Base-by-base conservation (phyloP, 2,329 filamentous ascomycete genomes). In the Ophiocordyceps sinensis region DNA sequence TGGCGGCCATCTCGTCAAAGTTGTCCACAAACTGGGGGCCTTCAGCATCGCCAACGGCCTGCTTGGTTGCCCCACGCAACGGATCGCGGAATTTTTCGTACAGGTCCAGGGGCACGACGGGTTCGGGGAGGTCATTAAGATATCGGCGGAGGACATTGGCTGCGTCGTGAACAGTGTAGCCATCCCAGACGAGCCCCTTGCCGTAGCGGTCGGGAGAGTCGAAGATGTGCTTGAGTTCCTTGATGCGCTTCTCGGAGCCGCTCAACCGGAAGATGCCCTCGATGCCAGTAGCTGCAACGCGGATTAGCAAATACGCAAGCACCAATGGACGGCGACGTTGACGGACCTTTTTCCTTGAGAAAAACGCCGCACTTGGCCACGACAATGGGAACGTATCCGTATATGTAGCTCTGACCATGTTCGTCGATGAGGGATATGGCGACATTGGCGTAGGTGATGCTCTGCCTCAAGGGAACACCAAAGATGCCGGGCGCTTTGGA, bases 351-450 rank as follows among this genome's bases (percentile, higher is more conserved):
- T 61, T 98, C 91, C 63, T 98, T 98, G 49, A 98, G 61, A 51
- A 88, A 98, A 4, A 98, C 88, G 47, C 91, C 91, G 59, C 91
- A 96, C 62, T 98, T 98, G 30, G 91, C 91, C 41, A 98, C 89
- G 36, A 98, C 89, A 49, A 98, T 96, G 15, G 91, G 91, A 8
- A 98, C 89, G 56, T 96, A 96, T 55, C 91, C 91, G 60, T 96
- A 98, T 41, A 96, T 95, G 61, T 94, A 96, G 64, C 86, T 94
- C 60, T 91, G 79, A 28, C 89, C 89, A 49, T 91, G 75, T 49
- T 89, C 85, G 58, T 96, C 88, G 49, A 91, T 84, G 26, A 98
- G 75, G 19, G 89, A 96, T 54, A 98, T 98, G 48, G 91, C 91
- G 45, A 98, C 91, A 57, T 96, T 98, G 44, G 91, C 91, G 60